A percentile compares a stretch with the other conserved stretches of the same genome.
Conservation (phyloP, 2,329 filamentous ascomycete genomes). For the Orbilia blumenaviensis region DNA sequence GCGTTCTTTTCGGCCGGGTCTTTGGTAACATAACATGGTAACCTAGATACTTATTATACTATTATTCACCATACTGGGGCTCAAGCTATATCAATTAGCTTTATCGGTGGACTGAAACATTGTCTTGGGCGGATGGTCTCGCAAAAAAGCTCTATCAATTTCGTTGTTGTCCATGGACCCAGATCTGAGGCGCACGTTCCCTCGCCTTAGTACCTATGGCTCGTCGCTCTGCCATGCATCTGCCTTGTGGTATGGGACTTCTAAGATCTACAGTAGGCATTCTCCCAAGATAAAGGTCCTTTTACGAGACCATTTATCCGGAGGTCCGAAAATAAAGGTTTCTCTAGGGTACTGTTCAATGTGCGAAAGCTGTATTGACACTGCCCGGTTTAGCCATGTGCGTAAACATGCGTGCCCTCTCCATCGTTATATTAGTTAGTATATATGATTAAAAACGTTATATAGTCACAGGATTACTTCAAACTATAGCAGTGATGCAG, state of each 20-base stretch:
- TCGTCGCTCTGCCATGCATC: constrained; percentile 27
- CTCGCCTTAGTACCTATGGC: constrained; percentile 5
- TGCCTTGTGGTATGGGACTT: constrained; percentile 26
- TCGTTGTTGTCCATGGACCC: too few relatives aligned
- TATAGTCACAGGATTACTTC: too few relatives aligned
- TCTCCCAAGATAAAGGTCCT: neutral
- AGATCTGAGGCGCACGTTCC: constrained; percentile 24
- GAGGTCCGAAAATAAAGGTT: too few relatives aligned
- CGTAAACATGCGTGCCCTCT: too few relatives aligned
- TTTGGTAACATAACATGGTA: constrained; percentile 45
- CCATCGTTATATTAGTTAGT: too few relatives aligned
- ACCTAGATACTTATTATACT: constrained; percentile 37
- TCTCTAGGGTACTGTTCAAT: too few relatives aligned
- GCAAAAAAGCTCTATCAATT: constrained; percentile 12
- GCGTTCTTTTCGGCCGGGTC: constrained; percentile 30
- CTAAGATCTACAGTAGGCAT: constrained; percentile 28
- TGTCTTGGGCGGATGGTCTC: constrained; percentile 37
- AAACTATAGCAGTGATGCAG: too few relatives aligned
- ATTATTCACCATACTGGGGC: constrained; percentile 33
- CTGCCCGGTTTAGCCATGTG: too few relatives aligned
- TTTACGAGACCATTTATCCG: too few relatives aligned
- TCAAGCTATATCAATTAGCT: constrained; percentile 17
- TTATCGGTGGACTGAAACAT: constrained; percentile 40
- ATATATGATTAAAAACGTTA: too few relatives aligned
- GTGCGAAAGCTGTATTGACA: too few relatives aligned